These are phyloP conservation scores for Allium cepa DNA, from an alignment of 106 monocot genomes.

Conservation along the genomic window DNA sequence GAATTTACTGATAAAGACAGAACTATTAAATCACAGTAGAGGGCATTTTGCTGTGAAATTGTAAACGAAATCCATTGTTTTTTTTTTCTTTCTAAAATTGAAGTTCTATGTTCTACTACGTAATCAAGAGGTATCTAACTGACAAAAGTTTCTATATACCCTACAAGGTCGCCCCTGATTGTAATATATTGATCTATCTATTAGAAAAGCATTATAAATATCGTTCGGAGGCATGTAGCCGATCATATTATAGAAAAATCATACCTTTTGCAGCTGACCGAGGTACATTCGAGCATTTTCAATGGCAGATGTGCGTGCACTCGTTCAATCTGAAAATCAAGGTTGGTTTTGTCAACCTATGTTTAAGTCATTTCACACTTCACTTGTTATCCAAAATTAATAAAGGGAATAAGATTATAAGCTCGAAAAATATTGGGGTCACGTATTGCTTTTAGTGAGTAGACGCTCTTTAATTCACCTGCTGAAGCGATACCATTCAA, in stretches of 20 bases:
- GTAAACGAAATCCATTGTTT: too few relatives aligned
- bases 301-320: constrained; percentile 57
- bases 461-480: constrained; percentile 69
- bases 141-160: too few relatives aligned
- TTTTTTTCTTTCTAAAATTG: too few relatives aligned
- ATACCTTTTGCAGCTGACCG: constrained; percentile 63
- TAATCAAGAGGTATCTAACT: too few relatives aligned
- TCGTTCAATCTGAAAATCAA: constrained; percentile 58
- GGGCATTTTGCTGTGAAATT: too few relatives aligned
- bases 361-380: neutral
- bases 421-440: constrained; percentile 98
- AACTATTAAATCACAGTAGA: too few relatives aligned
- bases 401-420: neutral
- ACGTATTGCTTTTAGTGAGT: constrained; percentile 65
- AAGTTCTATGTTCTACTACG: too few relatives aligned
- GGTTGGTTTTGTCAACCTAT: neutral
- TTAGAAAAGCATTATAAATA: neutral
- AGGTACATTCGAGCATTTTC: constrained; percentile 71
- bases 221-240: neutral
- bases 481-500: constrained; percentile 91
- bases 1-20: too few relatives aligned
- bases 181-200: neutral
- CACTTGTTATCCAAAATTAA: neutral
- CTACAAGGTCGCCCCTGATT: neutral
- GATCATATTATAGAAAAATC: neutral